A percentile compares a stretch with the other conserved stretches of the same genome.
phyloP scores from a whole-genome alignment of 2,329 filamentous ascomycete species.

The Aureobasidium melanogenum region DNA sequence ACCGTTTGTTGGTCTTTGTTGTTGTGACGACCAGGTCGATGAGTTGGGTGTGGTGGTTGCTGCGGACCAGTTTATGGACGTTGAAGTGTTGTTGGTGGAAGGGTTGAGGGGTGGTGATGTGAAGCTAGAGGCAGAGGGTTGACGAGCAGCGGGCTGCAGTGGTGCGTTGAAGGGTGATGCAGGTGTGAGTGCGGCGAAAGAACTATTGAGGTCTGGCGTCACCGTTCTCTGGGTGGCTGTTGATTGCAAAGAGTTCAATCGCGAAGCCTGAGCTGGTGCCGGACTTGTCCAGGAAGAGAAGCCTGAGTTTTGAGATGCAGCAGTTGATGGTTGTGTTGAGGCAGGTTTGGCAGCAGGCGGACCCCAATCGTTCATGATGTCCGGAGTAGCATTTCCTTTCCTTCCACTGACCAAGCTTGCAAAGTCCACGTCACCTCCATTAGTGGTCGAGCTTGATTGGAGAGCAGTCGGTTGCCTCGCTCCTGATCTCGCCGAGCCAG shows the following conservation, averaged over 20 bases:
- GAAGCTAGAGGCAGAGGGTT: constrained; percentile 12
- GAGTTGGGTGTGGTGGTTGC: constrained; percentile 17
- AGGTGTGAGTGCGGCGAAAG: constrained; percentile 27
- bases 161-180: constrained; percentile 25
- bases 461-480: constrained; percentile 49
- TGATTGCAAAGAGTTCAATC: constrained; percentile 12
- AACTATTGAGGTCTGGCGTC: constrained; percentile 26
- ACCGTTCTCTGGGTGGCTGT: constrained; percentile 20
- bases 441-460: constrained; percentile 21
- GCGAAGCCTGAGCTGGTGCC: background rate
- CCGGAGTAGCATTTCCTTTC: constrained; percentile 28
- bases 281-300: constrained; percentile 37
- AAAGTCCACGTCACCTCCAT: constrained; percentile 66
- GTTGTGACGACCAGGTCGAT: constrained; percentile 13
- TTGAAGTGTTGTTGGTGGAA: constrained; percentile 21
- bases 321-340: constrained; percentile 21
- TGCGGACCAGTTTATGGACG: constrained; percentile 45
- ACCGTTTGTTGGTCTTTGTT: background rate
- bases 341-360: constrained; percentile 26
- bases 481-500: constrained; percentile 28
- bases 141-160: constrained; percentile 17
- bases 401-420: constrained; percentile 81
- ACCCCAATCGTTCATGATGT: constrained; percentile 37
- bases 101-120: constrained; percentile 16
- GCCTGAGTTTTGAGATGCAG: constrained; percentile 23